Evolutionary conservation across 306 rosid species (phyloP), one percentile per base, ranked within the genome.

Genomic region (Casuarina glauca): DNA sequence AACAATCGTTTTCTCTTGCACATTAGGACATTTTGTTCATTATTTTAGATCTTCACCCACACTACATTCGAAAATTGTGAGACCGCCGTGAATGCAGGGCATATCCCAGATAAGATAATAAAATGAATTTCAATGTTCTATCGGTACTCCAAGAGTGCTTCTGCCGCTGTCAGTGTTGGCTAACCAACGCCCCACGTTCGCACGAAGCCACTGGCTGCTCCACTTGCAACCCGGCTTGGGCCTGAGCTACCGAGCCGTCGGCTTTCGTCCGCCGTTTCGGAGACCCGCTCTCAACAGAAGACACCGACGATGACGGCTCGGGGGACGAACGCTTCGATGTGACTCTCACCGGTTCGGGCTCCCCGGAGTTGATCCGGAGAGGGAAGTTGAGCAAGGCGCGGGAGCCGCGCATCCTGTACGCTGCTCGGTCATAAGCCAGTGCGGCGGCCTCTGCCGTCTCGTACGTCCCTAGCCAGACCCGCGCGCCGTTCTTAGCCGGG

Each of bases 381-480:
- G 98, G 98, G 41, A 95, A 95, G 62, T 95, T 95, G 69, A 95
- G 68, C 50, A 92, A 44, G 17, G 98, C 98, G 17, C 87, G 74
- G 0, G 97, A 90, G 2, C 98, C 98, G 3, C 98, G 90, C 97
- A 95, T 95, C 51, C 93, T 70, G 19, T 89, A 95, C 1, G 98
- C 97, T 8, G 98, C 98, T 15, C 92, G 84, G 13, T 95, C 98
- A 76, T 95, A 95, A 57, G 97, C 97, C 83, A 95, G 52, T 4
- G 98, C 98, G 0, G 98, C 98, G 42, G 91, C 98, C 84, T 95
- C 98, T 0, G 97, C 98, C 36, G 97, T 95, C 74, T 91, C 93
- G 20, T 87, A 95, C 0, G 98, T 95, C 5, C 98, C 98, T 1
- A 95, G 95, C 98, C 98, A 95, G 45, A 91, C 95, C n/a, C 98